Base-by-base conservation (phyloP, 768 basidiomycete genomes). In the Candolleomyces eurysporus region DNA sequence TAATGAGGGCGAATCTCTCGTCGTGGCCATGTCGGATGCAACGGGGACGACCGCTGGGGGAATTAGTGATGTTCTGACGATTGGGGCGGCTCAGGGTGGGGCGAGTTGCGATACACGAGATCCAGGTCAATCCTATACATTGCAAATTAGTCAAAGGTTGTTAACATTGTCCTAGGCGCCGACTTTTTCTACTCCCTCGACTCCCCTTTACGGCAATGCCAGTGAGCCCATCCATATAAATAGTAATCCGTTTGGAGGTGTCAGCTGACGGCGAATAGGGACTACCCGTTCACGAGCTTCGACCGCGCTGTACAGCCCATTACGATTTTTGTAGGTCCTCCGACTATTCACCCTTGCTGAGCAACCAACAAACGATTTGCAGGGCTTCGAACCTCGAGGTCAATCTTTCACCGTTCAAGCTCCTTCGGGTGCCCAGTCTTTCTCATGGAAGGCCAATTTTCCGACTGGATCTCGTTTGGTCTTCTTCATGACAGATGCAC, bases 151-250 rank as follows among this genome's bases (percentile, higher is more conserved):
- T 8, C 58, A 3, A 22, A 30, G 19, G n/a, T 30, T 46, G n/a
- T 16, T 54, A 13, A 39, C 26, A 26, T 14, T n/a, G 16, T 42
- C 16, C 7, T 49, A 74, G 73, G 61, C 13, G 48, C 66, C 7
- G 68, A 69, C 54, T 74, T 74, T 60, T 67, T 70, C 48, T 74
- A 66, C 55, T 67, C 68, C 5, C 52, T 69, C n/a, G 66, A 72
- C 36, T 46, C 56, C 7, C 58, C 66, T 42, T 57, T 74, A n/a
- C 30, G 54, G 19, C 68, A 72, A 57, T 74, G 73, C 71, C 63
- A 65, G 73, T 72, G 54, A 66, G 66, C 68, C 16, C 8, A 14
- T 68, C 16, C 8, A 14, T 4, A 42, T 16, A n/a, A 17, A 26
- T 5, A 45, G 36, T 36, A 43, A 17, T 19, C 2, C 32, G 16